These are phyloP conservation scores for Clonostachys sp. DNA, from an alignment of 2,329 filamentous ascomycete genomes.

Conservation along the genomic window DNA sequence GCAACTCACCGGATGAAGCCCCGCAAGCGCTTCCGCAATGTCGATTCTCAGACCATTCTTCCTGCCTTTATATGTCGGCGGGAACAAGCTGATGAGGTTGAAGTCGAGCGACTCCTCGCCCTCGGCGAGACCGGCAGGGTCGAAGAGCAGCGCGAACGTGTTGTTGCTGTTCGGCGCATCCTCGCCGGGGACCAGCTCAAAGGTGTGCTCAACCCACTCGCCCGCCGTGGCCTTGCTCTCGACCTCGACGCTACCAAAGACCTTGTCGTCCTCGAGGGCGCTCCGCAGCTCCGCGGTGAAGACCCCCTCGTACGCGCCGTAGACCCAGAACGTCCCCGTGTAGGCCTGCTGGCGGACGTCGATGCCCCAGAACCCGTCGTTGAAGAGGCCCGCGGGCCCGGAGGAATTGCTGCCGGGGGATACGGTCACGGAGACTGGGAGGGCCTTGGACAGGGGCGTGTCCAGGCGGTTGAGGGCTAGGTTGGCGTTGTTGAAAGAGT, in stretches of 20 bases:
- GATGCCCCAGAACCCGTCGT: conserved; percentile 56
- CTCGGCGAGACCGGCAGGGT: conserved; percentile 28
- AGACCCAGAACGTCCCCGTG: conserved; percentile 48
- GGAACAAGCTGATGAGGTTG: conserved; percentile 55
- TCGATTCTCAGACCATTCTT: conserved; percentile 55
- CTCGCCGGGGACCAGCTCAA: conserved; percentile 31
- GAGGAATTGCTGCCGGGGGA: conserved; percentile 17
- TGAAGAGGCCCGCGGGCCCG: conserved; percentile 38
- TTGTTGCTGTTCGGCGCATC: conserved; percentile 51
- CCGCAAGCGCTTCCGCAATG: conserved; percentile 46
- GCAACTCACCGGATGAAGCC: conserved; percentile 38
- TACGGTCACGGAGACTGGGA: conserved; percentile 47
- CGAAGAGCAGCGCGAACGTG: conserved; percentile 49
- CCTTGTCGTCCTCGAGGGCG: conserved; percentile 23
- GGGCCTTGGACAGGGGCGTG: conserved; percentile 43
- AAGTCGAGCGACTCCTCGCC: conserved; percentile 43
- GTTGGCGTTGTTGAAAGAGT: conserved; percentile 31
- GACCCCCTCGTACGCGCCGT: conserved; percentile 38
- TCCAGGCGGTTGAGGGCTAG: conserved; percentile 40
- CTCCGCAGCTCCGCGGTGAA: conserved; percentile 43
- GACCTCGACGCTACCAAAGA: conserved; percentile 41
- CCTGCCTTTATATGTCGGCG: conserved; percentile 52
- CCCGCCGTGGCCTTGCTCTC: conserved; percentile 29
- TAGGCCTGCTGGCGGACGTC: conserved; percentile 41
- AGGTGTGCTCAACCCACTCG: conserved; percentile 48